phyloP scores from a whole-genome alignment of 306 rosid genomes.

The Acacia acuminata region DNA sequence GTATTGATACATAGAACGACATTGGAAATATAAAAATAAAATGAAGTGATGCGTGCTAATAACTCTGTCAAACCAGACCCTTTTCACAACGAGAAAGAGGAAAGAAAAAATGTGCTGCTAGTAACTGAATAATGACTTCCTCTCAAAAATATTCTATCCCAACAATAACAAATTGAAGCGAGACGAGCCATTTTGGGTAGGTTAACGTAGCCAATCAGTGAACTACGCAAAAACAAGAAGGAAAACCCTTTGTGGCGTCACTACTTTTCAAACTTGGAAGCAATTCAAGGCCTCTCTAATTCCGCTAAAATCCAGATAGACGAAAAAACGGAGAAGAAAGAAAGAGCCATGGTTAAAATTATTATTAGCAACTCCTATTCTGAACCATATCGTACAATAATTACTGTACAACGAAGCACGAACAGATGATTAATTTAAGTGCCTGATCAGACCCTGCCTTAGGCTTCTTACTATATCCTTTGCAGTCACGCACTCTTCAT shows the following conservation, averaged over 20 bases:
- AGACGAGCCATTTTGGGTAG: slow-evolving; percentile 31
- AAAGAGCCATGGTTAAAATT: slow-evolving; percentile 21
- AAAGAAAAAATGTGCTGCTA: slow-evolving; percentile 5
- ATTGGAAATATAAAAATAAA: not conserved
- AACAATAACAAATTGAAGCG: not conserved
- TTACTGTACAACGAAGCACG: not conserved
- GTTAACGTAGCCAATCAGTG: slow-evolving; percentile 41
- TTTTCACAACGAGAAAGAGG: slow-evolving; percentile 28
- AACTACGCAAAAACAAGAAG: slow-evolving; percentile 51
- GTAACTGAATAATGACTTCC: slow-evolving; percentile 29
- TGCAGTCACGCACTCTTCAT: slow-evolving; percentile 48
- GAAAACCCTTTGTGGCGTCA: slow-evolving; percentile 24
- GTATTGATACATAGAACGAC: slow-evolving; percentile 25
- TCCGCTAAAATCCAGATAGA: slow-evolving; percentile 28
- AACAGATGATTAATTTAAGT: slow-evolving; percentile 11
- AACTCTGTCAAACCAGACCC: slow-evolving; percentile 13
- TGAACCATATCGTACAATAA: not conserved
- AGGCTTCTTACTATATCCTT: slow-evolving; percentile 56
- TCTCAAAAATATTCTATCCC: slow-evolving; percentile 30
- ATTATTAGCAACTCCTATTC: slow-evolving; percentile 14
- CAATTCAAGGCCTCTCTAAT: not conserved
- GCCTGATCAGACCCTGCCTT: slow-evolving; percentile 42
- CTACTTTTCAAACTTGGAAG: slow-evolving; percentile 21
- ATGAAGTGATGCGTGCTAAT: not conserved
- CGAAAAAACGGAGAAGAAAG: slow-evolving; percentile 9